Conservation (phyloP, 768 basidiomycete genomes). For the Rhodocollybia butyracea region DNA sequence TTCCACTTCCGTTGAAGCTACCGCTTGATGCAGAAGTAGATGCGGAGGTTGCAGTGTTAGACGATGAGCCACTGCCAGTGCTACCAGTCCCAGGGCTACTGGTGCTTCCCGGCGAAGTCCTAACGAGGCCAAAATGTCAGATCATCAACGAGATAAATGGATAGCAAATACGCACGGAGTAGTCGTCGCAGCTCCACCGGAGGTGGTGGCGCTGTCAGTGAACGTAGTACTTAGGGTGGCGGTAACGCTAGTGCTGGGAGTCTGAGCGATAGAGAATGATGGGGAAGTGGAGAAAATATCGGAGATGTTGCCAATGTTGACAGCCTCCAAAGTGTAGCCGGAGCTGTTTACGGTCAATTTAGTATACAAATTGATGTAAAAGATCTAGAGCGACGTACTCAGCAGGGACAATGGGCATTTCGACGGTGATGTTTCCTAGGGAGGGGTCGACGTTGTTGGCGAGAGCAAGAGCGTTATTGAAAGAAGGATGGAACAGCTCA, state of each 20-base stretch:
- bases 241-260: neutral
- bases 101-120: too few species aligned
- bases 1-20: neutral
- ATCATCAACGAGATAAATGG: neutral
- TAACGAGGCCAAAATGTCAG: too few species aligned
- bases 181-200: neutral
- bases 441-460: constrained; percentile 3
- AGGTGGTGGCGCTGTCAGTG: neutral
- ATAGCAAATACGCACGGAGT: neutral
- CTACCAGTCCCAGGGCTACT: neutral
- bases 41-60: neutral
- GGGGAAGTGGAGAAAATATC: neutral
- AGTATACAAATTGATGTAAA: neutral
- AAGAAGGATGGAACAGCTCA: constrained; percentile 1
- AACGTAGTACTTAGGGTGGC: neutral
- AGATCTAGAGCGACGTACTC: neutral
- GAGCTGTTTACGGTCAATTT: neutral
- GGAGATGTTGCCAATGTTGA: neutral
- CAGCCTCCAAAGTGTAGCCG: neutral
- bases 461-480: constrained; percentile 1
- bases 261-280: constrained; percentile 1
- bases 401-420: constrained; percentile 1
- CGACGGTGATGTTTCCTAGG: neutral
- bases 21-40: neutral
- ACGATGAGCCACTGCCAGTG: neutral